phyloP scores from a whole-genome alignment of 176 grass and related monocot species.

The Phyllostachys edulis region DNA sequence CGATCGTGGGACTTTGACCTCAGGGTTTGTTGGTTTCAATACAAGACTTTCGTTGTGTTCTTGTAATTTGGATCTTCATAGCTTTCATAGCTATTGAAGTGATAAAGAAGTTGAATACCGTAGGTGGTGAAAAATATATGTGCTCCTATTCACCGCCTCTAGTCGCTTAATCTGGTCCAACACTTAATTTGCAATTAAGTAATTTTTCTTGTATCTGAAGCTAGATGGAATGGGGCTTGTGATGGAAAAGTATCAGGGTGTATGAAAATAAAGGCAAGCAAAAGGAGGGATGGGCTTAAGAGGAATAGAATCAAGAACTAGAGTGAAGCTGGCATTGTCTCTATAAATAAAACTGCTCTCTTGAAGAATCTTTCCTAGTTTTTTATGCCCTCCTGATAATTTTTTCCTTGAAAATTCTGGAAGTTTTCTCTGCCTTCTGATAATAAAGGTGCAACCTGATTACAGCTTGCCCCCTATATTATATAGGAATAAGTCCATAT shows the following conservation, averaged over 20 bases:
- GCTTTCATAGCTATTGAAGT: too few species aligned
- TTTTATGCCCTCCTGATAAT: neutral
- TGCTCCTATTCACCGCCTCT: too few species aligned
- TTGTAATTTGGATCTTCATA: too few species aligned
- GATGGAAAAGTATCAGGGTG: neutral
- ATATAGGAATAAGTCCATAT: too few species aligned
- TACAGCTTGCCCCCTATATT: neutral
- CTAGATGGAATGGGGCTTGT: neutral
- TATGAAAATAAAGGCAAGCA: neutral
- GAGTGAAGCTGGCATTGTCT: neutral
- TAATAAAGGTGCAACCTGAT: neutral
- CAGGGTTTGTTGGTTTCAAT: too few species aligned
- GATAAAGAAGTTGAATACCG: too few species aligned
- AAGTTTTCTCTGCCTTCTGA: neutral
- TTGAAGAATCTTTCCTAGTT: neutral
- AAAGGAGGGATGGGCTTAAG: neutral
- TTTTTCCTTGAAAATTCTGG: neutral
- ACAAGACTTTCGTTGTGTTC: too few species aligned
- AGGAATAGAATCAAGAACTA: neutral
- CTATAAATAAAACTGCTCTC: neutral
- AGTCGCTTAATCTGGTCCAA: too few species aligned
- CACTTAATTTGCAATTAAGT: neutral
- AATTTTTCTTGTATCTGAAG: neutral
- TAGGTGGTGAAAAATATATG: too few species aligned
- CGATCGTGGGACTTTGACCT: too few species aligned